Evolutionary conservation across 2,329 filamentous ascomycete genomes (phyloP).

Genomic region (Sporothrix luriei): DNA sequence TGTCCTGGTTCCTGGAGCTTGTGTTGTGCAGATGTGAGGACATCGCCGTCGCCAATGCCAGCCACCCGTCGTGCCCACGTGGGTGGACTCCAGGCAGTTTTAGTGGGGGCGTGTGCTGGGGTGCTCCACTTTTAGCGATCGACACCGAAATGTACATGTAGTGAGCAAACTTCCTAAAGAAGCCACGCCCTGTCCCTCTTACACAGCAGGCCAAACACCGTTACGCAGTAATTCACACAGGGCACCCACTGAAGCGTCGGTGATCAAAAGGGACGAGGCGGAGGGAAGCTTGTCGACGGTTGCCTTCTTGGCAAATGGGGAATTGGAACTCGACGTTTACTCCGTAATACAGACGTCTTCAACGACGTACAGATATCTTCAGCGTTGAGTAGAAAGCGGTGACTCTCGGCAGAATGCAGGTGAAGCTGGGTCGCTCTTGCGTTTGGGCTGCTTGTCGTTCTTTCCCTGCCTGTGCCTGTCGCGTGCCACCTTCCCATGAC

Average conservation of each 20-base stretch:
- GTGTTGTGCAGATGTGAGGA: background rate
- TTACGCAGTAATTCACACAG: no score
- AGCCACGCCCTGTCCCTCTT: background rate
- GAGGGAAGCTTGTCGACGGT: background rate
- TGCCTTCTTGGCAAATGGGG: no score
- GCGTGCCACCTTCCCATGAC: background rate
- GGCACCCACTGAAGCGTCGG: background rate
- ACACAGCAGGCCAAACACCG: no score
- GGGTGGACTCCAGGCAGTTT: background rate
- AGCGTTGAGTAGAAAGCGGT: background rate
- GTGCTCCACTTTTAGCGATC: background rate
- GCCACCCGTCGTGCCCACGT: slow-evolving; percentile 13
- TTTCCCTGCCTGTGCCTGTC: background rate
- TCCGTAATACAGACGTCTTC: no score
- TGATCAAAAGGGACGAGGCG: slow-evolving; percentile 22
- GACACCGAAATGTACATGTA: background rate
- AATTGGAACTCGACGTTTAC: no score
- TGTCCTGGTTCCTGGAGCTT: background rate
- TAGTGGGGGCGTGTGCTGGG: background rate
- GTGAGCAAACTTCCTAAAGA: slow-evolving; percentile 16
- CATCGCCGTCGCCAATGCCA: slow-evolving; percentile 16
- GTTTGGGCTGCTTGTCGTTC: no score
- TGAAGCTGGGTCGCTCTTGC: no score
- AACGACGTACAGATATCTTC: no score
- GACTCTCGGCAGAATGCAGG: background rate